Evolutionary conservation across 495 filamentous ascomycete species (phyloP).

Genomic region (Saxophila tyrrhenica): DNA sequence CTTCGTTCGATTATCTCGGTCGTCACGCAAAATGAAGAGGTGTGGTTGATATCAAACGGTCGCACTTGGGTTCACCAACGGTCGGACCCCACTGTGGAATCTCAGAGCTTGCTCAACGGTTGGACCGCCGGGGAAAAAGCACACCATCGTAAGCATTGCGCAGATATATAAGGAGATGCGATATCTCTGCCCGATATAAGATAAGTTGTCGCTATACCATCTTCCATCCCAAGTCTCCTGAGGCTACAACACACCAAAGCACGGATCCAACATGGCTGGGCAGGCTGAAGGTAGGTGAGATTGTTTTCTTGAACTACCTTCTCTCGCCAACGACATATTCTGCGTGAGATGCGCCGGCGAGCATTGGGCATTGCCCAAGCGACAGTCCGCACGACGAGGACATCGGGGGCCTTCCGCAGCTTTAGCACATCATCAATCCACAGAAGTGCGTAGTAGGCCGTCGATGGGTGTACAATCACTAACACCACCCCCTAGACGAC

Average conservation of each 20-base stretch:
- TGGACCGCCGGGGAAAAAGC: background rate
- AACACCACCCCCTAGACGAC: conserved; percentile 8
- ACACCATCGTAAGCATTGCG: background rate
- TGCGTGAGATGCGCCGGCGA: background rate
- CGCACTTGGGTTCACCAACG: background rate
- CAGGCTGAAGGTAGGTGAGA: background rate
- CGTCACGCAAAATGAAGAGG: too few relatives aligned
- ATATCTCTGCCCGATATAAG: background rate
- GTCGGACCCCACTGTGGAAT: too few relatives aligned
- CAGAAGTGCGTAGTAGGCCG: background rate
- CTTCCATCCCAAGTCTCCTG: background rate
- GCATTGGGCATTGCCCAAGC: background rate
- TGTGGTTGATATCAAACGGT: background rate
- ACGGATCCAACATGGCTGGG: conserved; percentile 1
- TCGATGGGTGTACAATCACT: too few relatives aligned
- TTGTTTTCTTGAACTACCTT: background rate
- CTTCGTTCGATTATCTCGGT: too few relatives aligned
- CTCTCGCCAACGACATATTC: background rate
- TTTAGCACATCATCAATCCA: background rate
- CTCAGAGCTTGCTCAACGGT: too few relatives aligned
- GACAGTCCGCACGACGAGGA: background rate
- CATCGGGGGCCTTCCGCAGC: background rate
- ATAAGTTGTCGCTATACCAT: background rate
- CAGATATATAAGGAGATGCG: background rate
- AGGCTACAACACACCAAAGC: background rate